Evolutionary conservation across 1,284 basidiomycete genomes (phyloP).

Genomic region (Gomphus bonarii): DNA sequence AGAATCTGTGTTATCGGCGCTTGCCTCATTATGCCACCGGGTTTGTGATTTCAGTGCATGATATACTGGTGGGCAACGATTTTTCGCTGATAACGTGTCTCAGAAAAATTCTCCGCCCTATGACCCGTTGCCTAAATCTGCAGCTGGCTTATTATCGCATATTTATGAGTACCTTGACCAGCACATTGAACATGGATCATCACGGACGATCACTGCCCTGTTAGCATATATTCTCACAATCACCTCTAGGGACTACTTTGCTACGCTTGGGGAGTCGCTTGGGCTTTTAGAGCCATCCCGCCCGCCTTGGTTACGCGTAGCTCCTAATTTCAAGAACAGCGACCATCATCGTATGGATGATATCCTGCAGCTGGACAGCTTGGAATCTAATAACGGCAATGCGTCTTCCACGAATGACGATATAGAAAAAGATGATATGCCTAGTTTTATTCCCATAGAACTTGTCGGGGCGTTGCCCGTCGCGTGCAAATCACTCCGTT

Average conservation of each 20-base stretch:
- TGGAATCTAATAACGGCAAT: conserved; percentile 23
- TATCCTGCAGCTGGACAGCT: conserved; percentile 19
- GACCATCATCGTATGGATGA: conserved; percentile 13
- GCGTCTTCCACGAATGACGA: background rate
- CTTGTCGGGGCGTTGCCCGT: conserved; percentile 42
- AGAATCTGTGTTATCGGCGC: conserved; percentile 38
- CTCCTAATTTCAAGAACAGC: background rate
- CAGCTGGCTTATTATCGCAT: conserved; percentile 42
- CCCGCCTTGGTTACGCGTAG: conserved; percentile 1
- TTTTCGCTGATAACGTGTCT: background rate
- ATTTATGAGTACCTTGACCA: conserved; percentile 40
- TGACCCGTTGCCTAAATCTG: conserved; percentile 18
- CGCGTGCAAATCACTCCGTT: conserved; percentile 53
- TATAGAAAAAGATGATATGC: conserved; percentile 27
- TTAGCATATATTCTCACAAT: conserved; percentile 54
- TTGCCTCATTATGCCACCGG: conserved; percentile 43
- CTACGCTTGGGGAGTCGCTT: conserved; percentile 41
- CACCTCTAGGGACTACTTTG: conserved; percentile 51
- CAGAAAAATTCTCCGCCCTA: background rate
- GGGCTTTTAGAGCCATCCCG: conserved; percentile 34
- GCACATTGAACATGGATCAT: conserved; percentile 42
- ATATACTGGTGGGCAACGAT: background rate
- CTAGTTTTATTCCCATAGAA: conserved; percentile 45
- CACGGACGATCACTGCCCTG: conserved; percentile 33
- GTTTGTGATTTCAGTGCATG: conserved; percentile 28